phyloP scores from a whole-genome alignment of 2,329 filamentous ascomycete genomes.

The Fusarium verticillioides region DNA sequence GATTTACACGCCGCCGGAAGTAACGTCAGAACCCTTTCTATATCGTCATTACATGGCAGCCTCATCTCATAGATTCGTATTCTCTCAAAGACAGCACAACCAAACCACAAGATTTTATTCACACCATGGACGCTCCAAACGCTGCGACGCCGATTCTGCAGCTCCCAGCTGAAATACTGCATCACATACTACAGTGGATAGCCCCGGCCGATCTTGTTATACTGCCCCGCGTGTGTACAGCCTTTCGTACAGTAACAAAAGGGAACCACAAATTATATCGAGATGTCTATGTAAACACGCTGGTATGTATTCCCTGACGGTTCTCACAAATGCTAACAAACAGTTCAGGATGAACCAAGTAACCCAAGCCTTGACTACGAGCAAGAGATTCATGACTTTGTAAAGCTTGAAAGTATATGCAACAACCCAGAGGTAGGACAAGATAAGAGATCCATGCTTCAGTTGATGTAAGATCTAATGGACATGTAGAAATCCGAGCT shows the following conservation, averaged over 20 bases:
- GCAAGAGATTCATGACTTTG: conserved; percentile 56
- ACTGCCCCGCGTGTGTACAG: conserved; percentile 63
- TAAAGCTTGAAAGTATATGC: conserved; percentile 59
- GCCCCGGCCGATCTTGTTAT: conserved; percentile 65
- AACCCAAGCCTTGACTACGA: conserved; percentile 55
- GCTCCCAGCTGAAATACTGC: conserved; percentile 68
- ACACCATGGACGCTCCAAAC: conserved; percentile 10
- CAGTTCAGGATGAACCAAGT: conserved; percentile 48
- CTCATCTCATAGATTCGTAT: not conserved
- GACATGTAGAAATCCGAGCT: conserved; percentile 55
- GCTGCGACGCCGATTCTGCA: conserved; percentile 11
- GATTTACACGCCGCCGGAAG: not conserved
- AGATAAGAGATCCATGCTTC: not conserved
- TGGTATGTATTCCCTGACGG: conserved; percentile 56
- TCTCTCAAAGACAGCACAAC: not conserved
- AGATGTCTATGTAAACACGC: conserved; percentile 67
- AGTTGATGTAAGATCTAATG: not conserved
- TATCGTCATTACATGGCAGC: conserved; percentile 29
- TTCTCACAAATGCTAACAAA: not conserved
- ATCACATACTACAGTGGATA: conserved; percentile 68
- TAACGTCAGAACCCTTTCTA: conserved; percentile 14
- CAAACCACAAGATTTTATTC: not conserved
- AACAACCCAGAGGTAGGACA: conserved; percentile 39
- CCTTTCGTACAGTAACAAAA: conserved; percentile 64
- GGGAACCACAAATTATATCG: conserved; percentile 70